Evolutionary conservation across 2,329 filamentous ascomycete genomes (phyloP).

Genomic region (Aspergillus hortae): DNA sequence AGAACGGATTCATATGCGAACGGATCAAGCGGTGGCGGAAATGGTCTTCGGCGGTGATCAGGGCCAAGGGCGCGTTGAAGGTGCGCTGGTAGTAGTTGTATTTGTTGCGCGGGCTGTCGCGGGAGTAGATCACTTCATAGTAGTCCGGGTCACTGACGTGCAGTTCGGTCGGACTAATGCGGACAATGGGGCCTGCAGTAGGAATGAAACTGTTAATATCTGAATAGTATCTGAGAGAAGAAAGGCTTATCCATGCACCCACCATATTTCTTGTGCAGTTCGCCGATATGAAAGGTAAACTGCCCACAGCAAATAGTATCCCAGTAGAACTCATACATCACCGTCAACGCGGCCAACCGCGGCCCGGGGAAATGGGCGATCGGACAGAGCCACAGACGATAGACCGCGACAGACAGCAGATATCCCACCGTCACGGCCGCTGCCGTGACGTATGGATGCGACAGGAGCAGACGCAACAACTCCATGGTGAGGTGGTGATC

Average conservation of each 20-base stretch:
- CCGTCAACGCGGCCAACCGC: constrained; percentile 5
- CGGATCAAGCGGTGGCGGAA: constrained; percentile 29
- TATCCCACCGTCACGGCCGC: not conserved
- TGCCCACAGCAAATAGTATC: constrained; percentile 6
- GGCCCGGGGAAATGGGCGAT: constrained; percentile 12
- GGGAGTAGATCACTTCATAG: constrained; percentile 29
- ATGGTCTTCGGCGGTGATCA: constrained; percentile 31
- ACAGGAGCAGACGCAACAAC: constrained; percentile 4
- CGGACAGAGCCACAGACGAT: constrained; percentile 8
- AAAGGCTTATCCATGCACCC: too few relatives aligned
- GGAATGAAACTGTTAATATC: not conserved
- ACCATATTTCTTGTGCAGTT: constrained; percentile 13
- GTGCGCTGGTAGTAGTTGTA: constrained; percentile 24
- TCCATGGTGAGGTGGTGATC: constrained; percentile 1
- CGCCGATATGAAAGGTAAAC: constrained; percentile 10
- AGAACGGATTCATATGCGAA: constrained; percentile 34
- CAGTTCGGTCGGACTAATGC: constrained; percentile 31
- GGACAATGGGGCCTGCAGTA: constrained; percentile 28
- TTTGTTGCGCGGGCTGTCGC: constrained; percentile 29
- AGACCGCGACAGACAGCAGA: constrained; percentile 1
- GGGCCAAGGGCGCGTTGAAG: constrained; percentile 26
- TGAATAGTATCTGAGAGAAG: not conserved
- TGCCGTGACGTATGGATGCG: constrained; percentile 3
- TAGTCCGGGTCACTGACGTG: constrained; percentile 29
- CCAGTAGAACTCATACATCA: constrained; percentile 11